Conservation (phyloP, 2,329 filamentous ascomycete species). For the Orbilia blumenaviensis region DNA sequence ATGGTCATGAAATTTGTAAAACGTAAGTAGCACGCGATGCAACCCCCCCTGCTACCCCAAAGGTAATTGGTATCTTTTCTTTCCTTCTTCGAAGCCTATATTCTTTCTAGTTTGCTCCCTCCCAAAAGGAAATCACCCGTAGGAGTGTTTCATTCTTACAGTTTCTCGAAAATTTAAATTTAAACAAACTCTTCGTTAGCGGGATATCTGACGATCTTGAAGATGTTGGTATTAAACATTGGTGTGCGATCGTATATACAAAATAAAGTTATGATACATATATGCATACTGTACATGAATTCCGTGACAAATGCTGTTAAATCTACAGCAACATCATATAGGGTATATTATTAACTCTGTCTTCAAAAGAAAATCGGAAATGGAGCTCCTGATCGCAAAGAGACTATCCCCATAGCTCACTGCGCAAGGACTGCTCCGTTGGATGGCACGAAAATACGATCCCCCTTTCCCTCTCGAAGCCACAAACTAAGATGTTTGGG, state of each 20-base stretch:
- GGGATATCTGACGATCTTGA: not conserved
- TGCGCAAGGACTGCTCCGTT: constrained; percentile 5
- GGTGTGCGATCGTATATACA: constrained; percentile 1
- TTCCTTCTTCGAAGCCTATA: not conserved
- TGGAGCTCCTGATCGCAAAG: not conserved
- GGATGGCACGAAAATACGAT: constrained; percentile 24
- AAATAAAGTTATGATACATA: constrained; percentile 5
- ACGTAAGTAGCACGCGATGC: constrained; percentile 41
- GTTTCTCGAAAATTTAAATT: not conserved
- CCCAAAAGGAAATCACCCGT: constrained; percentile 8
- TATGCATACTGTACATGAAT: not conserved
- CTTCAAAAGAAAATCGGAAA: not conserved
- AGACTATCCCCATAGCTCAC: constrained; percentile 21
- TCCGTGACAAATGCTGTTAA: not conserved
- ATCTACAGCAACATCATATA: not conserved
- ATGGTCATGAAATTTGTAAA: constrained; percentile 12
- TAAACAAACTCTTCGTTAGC: not conserved
- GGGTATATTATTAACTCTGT: constrained; percentile 25
- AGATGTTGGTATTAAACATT: constrained; percentile 10
- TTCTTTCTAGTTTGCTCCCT: not conserved
- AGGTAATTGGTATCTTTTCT: constrained; percentile 20
- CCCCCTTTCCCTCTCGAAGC: not conserved
- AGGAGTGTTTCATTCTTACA: not conserved
- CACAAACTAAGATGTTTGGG: not conserved
- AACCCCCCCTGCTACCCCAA: constrained; percentile 14